Evolutionary conservation across 768 basidiomycete genomes (phyloP), one percentile per base, ranked within the genome.

Genomic region (Lactifluus piperatus): DNA sequence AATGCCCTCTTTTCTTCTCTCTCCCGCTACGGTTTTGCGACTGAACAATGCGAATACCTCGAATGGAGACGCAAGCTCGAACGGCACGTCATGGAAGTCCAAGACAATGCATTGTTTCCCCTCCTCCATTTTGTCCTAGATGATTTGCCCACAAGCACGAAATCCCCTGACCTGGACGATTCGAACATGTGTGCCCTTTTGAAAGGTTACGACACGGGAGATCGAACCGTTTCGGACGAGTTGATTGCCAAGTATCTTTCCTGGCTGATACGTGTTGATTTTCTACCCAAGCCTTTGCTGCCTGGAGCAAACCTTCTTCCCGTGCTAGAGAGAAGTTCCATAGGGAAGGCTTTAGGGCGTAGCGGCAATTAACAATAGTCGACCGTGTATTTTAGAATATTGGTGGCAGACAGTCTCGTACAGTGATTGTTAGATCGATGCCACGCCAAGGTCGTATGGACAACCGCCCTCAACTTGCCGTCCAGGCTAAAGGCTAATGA

Each of bases 21-120:
- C 20, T 68, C 75, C 1, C 77, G 74, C 32, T 95, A 94, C 69
- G 97, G 97, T 4, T 99, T 88, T 75, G 68, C 75, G 16, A 86
- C 87, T 6, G 72, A 80, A 62, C 79, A 81, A 62, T 88, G 88
- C 68, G 94, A 97, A 68, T 99, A 99, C 73, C 73, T 97, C 56
- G 74, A 83, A 4, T 99, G 97, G 97, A 80, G 97, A 39, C 82
- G 87, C 20, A 85, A 84, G 69, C 82, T 99, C 62, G 97, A 99
- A 71, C 88, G 88, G 66, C 95, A 98, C 70, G 95, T 95, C 47
- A 86, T 97, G 77, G 88, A 92, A 56, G 83, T 81, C 8, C 91
- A 94, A 70, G 95, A 98, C 71, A 98, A 99, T 64, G 97, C 97
- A 2, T 79, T 99, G 45, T 98, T 94, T 81, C 97, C 97, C 3